Conservation (phyloP, 2,329 filamentous ascomycete genomes). For the Pseudomassariella vexata region DNA sequence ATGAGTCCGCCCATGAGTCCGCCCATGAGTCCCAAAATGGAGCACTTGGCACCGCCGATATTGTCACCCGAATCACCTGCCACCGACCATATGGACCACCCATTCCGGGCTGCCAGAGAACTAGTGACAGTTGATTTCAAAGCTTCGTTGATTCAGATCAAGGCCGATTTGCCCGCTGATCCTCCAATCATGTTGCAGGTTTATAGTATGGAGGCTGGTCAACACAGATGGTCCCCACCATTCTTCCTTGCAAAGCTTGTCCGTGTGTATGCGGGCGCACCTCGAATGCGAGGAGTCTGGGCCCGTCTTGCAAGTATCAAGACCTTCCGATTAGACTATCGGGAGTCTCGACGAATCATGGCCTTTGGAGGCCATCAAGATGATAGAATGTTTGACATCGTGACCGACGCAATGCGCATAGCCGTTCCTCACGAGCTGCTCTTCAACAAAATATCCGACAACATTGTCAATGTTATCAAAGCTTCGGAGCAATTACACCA, state of each 20-base stretch:
- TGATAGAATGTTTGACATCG: constrained; percentile 79
- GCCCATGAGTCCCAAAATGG: too few species aligned
- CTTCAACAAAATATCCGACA: constrained; percentile 88
- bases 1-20: constrained; percentile 16
- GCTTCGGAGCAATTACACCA: constrained; percentile 87
- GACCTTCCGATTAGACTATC: constrained; percentile 70
- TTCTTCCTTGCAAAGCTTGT: constrained; percentile 73
- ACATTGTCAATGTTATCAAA: constrained; percentile 82
- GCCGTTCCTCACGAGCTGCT: constrained; percentile 89
- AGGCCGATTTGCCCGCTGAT: constrained; percentile 81
- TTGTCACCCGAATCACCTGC: constrained; percentile 25
- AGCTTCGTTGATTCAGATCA: constrained; percentile 76
- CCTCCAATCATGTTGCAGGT: constrained; percentile 90
- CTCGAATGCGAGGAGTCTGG: constrained; percentile 79
- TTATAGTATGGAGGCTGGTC: constrained; percentile 74
- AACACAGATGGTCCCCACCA: constrained; percentile 81
- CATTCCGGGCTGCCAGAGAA: constrained; percentile 44
- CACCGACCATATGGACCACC: constrained; percentile 22
- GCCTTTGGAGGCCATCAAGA: constrained; percentile 53
- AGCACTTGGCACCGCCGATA: constrained; percentile 32
- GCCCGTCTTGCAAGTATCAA: constrained; percentile 81
- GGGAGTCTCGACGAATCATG: constrained; percentile 67
- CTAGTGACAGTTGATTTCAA: constrained; percentile 78
- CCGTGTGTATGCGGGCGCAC: constrained; percentile 82
- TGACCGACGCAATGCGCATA: constrained; percentile 77